phyloP scores from a whole-genome alignment of 225 moss, liverwort and hornwort genomes.

The Asterella californica region DNA sequence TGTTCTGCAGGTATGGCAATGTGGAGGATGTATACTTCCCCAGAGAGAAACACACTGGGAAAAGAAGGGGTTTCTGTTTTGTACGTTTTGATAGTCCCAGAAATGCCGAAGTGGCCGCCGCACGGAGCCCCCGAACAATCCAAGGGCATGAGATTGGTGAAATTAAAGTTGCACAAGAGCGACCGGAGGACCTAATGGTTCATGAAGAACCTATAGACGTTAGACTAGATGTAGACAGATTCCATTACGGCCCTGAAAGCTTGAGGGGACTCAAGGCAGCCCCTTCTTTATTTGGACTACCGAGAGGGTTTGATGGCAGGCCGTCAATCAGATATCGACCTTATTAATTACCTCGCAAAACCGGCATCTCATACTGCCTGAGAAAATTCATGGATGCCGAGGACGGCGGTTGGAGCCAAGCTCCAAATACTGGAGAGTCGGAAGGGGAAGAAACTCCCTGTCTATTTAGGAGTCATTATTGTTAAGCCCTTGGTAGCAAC shows the following conservation, averaged over 20 bases:
- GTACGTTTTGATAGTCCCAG: slow-evolving; percentile 65
- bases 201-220: slow-evolving; percentile 37
- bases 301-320: slow-evolving; percentile 52
- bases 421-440: background rate
- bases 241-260: slow-evolving; percentile 43
- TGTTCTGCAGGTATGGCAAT: slow-evolving; percentile 54
- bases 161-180: slow-evolving; percentile 81
- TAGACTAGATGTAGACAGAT: slow-evolving; percentile 41
- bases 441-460: background rate
- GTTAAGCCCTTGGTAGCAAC: slow-evolving; percentile 6
- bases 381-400: slow-evolving; percentile 1
- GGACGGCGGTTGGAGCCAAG: slow-evolving; percentile 4
- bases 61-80: slow-evolving; percentile 81
- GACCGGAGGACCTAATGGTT: slow-evolving; percentile 46
- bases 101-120: slow-evolving; percentile 68
- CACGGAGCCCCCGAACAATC: slow-evolving; percentile 60
- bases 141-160: slow-evolving; percentile 74
- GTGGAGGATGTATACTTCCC: slow-evolving; percentile 92
- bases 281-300: slow-evolving; percentile 44
- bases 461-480: background rate
- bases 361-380: background rate
- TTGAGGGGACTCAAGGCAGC: slow-evolving; percentile 32
- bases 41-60: slow-evolving; percentile 65
- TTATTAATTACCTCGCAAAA: slow-evolving; percentile 32
- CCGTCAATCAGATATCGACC: slow-evolving; percentile 53